These are phyloP conservation scores for Suillus alpinus DNA, from an alignment of 768 basidiomycete species.

Conservation along the genomic window DNA sequence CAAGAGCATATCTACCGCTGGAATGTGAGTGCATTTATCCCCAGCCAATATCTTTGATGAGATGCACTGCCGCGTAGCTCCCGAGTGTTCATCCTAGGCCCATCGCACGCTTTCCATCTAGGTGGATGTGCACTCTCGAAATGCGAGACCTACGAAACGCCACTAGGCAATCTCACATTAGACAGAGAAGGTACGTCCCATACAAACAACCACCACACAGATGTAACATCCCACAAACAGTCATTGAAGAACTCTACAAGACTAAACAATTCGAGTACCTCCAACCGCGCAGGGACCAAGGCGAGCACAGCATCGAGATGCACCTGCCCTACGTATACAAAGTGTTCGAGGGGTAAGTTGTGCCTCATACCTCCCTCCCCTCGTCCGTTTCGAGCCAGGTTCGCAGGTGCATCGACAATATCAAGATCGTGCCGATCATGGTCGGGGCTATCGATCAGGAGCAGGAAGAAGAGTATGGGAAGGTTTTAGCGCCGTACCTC, in stretches of 20 bases:
- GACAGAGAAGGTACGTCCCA: conserved; percentile 69
- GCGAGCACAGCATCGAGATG: conserved; percentile 98
- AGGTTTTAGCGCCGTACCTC: conserved; percentile 78
- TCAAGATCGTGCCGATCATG: conserved; percentile 84
- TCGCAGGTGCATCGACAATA: conserved; percentile 51
- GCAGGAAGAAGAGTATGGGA: conserved; percentile 62
- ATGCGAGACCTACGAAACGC: conserved; percentile 80
- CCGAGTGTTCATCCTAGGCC: conserved; percentile 91
- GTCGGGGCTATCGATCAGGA: conserved; percentile 73
- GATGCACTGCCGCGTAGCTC: conserved; percentile 49
- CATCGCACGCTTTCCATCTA: conserved; percentile 90
- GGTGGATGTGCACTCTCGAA: conserved; percentile 81
- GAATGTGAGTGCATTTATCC: conserved; percentile 59
- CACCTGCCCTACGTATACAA: conserved; percentile 90
- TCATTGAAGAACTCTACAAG: conserved; percentile 57
- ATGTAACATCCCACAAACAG: conserved; percentile 23
- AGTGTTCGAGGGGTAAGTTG: conserved; percentile 70
- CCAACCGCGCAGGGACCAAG: conserved; percentile 71
- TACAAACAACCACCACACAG: not conserved
- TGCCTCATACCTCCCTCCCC: not conserved
- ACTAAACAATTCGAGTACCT: conserved; percentile 74
- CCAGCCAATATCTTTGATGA: conserved; percentile 2
- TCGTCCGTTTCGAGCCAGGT: not conserved
- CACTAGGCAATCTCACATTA: conserved; percentile 77
- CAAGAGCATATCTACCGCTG: conserved; percentile 74